phyloP scores from a whole-genome alignment of 148 eudicot genomes.

The Spergularia bocconei region DNA sequence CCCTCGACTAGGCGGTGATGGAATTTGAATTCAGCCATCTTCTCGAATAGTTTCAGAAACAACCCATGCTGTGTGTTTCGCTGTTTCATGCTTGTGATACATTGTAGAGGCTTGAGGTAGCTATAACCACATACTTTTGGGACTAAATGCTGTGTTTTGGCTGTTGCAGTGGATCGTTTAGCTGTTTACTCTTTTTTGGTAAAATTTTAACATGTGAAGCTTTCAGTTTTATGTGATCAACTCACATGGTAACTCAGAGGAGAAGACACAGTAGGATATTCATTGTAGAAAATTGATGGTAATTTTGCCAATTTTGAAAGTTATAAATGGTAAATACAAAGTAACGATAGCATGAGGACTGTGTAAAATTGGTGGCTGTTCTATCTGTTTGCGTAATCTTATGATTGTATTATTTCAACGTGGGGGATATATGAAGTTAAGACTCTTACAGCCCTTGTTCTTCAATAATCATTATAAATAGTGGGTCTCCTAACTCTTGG shows the following conservation, averaged over 20 bases:
- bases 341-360: too few relatives aligned
- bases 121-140: background rate
- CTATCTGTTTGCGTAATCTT: too few relatives aligned
- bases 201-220: background rate
- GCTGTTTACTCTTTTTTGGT: background rate
- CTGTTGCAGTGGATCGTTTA: too few relatives aligned
- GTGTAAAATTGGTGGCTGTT: too few relatives aligned
- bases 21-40: background rate
- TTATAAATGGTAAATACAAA: too few relatives aligned
- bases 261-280: too few relatives aligned
- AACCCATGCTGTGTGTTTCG: background rate
- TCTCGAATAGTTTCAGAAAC: background rate
- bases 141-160: background rate
- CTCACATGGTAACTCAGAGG: too few relatives aligned
- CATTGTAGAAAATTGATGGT: too few relatives aligned
- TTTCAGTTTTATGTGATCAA: background rate
- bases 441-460: background rate
- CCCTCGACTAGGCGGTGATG: background rate
- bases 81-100: background rate
- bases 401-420: too few relatives aligned
- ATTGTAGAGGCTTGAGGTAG: background rate
- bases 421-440: too few relatives aligned
- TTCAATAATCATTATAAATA: background rate
- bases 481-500: slow-evolving; percentile 8
- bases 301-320: too few relatives aligned